A percentile compares a stretch with the other conserved stretches of the same genome.
Evolutionary conservation across 2,329 filamentous ascomycete species (phyloP).

Genomic region (Paecilomyces variotii): DNA sequence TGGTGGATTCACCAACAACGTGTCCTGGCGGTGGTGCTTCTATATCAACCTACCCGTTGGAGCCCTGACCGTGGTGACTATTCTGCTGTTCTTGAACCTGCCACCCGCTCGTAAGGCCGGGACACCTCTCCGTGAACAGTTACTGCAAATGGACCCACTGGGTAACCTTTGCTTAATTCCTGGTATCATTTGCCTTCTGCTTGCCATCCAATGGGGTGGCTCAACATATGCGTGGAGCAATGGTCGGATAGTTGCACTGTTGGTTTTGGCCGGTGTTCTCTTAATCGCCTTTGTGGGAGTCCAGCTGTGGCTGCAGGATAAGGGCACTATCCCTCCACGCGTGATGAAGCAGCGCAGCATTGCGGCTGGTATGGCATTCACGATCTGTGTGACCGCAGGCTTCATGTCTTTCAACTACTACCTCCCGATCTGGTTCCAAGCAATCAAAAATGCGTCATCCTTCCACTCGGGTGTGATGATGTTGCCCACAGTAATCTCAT

Average conservation of each 20-base stretch:
- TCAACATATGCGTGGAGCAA: conserved; percentile 38
- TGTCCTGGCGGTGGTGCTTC: conserved; percentile 1
- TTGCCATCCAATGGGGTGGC: conserved; percentile 43
- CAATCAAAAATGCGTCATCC: conserved; percentile 26
- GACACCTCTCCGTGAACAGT: too few relatives aligned
- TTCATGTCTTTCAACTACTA: conserved; percentile 41
- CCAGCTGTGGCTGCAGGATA: conserved; percentile 31
- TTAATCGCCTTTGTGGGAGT: conserved; percentile 33
- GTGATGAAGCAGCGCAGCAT: conserved; percentile 39
- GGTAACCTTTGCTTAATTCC: conserved; percentile 31
- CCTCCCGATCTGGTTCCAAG: conserved; percentile 39
- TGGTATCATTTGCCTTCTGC: conserved; percentile 38
- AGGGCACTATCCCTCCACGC: conserved; percentile 38
- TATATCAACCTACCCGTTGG: not conserved
- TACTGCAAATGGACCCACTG: too few relatives aligned
- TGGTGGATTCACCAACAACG: too few relatives aligned
- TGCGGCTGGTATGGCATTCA: conserved; percentile 30
- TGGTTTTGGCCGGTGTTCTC: conserved; percentile 45
- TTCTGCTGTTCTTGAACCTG: too few relatives aligned
- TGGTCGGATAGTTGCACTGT: conserved; percentile 39
- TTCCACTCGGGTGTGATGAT: conserved; percentile 31
- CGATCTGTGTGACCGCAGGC: conserved; percentile 35
- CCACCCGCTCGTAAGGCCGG: too few relatives aligned
- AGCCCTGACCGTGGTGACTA: too few relatives aligned
- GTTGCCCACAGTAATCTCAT: conserved; percentile 20